Evolutionary conservation across 2,329 filamentous ascomycete genomes (phyloP).

Genomic region (Fusarium goolgardi): DNA sequence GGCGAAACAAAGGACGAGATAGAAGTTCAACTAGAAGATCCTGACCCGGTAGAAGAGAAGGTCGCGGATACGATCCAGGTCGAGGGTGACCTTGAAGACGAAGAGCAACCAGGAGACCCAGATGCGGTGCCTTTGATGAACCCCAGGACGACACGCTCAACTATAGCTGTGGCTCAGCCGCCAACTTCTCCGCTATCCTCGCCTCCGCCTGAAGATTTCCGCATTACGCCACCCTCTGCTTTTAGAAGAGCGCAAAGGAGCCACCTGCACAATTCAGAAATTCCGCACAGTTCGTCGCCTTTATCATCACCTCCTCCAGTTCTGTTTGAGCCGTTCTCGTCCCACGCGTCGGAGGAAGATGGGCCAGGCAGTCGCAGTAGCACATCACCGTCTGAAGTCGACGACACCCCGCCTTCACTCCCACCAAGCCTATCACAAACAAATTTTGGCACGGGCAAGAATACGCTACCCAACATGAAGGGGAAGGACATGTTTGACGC

Average conservation of each 20-base stretch:
- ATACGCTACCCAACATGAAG: conserved; percentile 70
- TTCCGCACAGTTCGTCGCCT: conserved; percentile 62
- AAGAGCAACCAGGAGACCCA: conserved; percentile 16
- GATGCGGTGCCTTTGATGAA: conserved; percentile 30
- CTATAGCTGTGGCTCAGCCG: conserved; percentile 38
- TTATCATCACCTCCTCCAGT: conserved; percentile 67
- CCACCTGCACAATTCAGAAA: conserved; percentile 37
- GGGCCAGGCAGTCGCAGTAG: conserved; percentile 53
- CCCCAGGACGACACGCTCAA: conserved; percentile 36
- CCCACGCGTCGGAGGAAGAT: conserved; percentile 52
- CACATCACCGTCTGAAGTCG: conserved; percentile 59
- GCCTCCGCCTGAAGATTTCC: conserved; percentile 51
- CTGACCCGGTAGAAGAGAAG: conserved; percentile 31
- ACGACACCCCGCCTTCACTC: conserved; percentile 58
- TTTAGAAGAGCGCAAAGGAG: conserved; percentile 42
- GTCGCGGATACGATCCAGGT: conserved; percentile 36
- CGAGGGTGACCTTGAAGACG: conserved; percentile 32
- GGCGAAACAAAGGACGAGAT: conserved; percentile 42
- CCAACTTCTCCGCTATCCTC: conserved; percentile 55
- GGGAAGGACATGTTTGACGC: conserved; percentile 78
- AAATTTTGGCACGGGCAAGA: conserved; percentile 49
- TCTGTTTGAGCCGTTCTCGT: conserved; percentile 63
- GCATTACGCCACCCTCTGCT: conserved; percentile 44
- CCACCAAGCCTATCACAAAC: conserved; percentile 54
- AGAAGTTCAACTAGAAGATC: conserved; percentile 36